phyloP scores from a whole-genome alignment of 192 early-diverging fungal species.

The Umbelopsis sp. region DNA sequence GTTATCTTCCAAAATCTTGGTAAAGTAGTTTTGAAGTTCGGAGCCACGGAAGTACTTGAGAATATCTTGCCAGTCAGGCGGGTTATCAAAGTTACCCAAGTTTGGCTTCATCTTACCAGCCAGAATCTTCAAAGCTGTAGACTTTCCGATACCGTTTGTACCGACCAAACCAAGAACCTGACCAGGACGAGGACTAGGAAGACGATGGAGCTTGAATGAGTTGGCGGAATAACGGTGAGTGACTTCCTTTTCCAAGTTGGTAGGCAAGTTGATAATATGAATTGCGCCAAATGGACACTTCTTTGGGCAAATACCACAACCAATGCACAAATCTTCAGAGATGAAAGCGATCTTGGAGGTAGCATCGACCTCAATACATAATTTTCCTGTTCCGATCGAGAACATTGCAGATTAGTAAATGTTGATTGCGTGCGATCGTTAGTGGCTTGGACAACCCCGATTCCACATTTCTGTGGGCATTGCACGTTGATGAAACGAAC shows the following conservation, averaged over 20 bases:
- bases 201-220: constrained; percentile 96
- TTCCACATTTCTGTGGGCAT: neutral
- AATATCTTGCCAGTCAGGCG: constrained; percentile 97
- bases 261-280: constrained; percentile 95
- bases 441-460: constrained; percentile 2
- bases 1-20: constrained; percentile 96
- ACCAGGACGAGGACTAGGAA: constrained; percentile 93
- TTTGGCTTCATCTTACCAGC: constrained; percentile 96
- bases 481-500: neutral
- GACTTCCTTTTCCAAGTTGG: constrained; percentile 91
- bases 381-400: constrained; percentile 63
- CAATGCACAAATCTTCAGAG: constrained; percentile 96
- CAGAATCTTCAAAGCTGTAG: constrained; percentile 93
- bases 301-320: constrained; percentile 97
- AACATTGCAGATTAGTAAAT: neutral
- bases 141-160: constrained; percentile 96
- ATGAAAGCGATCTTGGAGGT: constrained; percentile 91
- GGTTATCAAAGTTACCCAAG: constrained; percentile 80
- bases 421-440: neutral
- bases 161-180: constrained; percentile 97
- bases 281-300: constrained; percentile 98
- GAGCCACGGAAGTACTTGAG: constrained; percentile 95
- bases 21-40: constrained; percentile 99
- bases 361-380: constrained; percentile 90
- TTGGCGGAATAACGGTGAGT: constrained; percentile 97